Evolutionary conservation across 2,329 filamentous ascomycete genomes (phyloP), one percentile per base, ranked within the genome.

Genomic region (Gaeumannomyces sp.): DNA sequence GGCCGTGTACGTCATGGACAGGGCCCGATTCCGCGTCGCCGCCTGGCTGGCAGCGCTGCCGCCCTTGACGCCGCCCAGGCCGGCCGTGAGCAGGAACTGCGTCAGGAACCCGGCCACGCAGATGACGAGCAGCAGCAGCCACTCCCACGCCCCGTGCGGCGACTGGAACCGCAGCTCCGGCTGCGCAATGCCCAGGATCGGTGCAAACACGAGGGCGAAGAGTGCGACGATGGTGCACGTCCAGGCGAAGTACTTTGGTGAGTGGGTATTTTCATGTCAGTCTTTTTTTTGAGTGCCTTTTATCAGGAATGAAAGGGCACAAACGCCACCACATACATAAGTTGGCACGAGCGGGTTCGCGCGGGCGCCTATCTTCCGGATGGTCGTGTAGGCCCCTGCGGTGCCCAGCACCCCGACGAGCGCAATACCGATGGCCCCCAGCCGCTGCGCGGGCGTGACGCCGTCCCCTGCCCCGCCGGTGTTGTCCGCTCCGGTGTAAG

Each of bases 61-160:
- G 45, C 45, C 45, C 68, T 22, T 25, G 22, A 53, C 45, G 67
- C 89, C 86, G 29, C 89, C 78, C 61, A 97, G 77, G 0, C 92
- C 92, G 0, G 86, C 84, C 1, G 93, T 95, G 25, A 96, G 79
- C n/a, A 96, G 81, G 69, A 92, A 92, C 82, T 97, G 93, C 85
- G 94, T 90, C 28, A 89, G 74, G 72, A 97, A 94, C 0, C 93
- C 93, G 68, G 89, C 89, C 0, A 86, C 72, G 0, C 90, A 91
- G 4, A 96, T 78, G 53, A 88, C 84, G 0, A 88, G 64, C 22
- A 97, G 77, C 56, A 93, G 81, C 0, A 78, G 74, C 89, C 90
- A 94, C 72, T 93, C 80, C 63, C 76, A 76, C 57, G 70, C 16
- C 31, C 78, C 73, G 4, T 74, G 69, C 1, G 80, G 78, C 33